Evolutionary conservation across 352 stramenopile genomes (phyloP).

Genomic region (Globisporangium recalcitrans): DNA sequence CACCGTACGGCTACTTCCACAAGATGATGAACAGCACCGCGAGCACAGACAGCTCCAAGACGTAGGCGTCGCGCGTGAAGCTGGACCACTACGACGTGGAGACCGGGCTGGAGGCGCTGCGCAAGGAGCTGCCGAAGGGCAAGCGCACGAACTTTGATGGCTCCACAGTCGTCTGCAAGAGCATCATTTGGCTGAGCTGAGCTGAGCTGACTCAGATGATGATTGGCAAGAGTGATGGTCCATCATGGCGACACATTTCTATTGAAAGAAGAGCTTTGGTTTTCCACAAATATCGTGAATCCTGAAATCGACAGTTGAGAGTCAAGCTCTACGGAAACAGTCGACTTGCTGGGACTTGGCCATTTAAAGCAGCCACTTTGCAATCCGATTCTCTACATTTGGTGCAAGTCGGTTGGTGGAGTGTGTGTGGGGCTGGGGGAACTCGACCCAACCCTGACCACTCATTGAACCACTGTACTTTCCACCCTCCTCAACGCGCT

Average conservation of each 20-base stretch:
- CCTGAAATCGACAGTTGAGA: too few relatives aligned
- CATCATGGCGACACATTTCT: too few relatives aligned
- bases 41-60: constrained; percentile 39
- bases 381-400: neutral
- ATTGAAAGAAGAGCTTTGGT: too few relatives aligned
- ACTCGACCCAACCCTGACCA: constrained; percentile 1
- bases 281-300: too few relatives aligned
- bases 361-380: too few relatives aligned
- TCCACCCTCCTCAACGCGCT: too few relatives aligned
- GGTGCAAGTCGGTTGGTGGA: neutral
- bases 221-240: neutral
- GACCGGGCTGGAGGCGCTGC: constrained; percentile 32
- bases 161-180: constrained; percentile 31
- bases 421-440: neutral
- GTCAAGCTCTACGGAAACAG: too few relatives aligned
- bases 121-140: constrained; percentile 46
- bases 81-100: constrained; percentile 73
- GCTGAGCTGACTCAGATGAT: too few relatives aligned
- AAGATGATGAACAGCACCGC: constrained; percentile 67
- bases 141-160: constrained; percentile 66
- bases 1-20: constrained; percentile 81
- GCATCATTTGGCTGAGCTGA: constrained; percentile 47
- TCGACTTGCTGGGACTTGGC: too few relatives aligned
- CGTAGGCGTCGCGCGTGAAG: constrained; percentile 57
- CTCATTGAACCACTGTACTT: neutral